phyloP scores from a whole-genome alignment of 2,329 filamentous ascomycete genomes.

The Verticillium albo-atrum region DNA sequence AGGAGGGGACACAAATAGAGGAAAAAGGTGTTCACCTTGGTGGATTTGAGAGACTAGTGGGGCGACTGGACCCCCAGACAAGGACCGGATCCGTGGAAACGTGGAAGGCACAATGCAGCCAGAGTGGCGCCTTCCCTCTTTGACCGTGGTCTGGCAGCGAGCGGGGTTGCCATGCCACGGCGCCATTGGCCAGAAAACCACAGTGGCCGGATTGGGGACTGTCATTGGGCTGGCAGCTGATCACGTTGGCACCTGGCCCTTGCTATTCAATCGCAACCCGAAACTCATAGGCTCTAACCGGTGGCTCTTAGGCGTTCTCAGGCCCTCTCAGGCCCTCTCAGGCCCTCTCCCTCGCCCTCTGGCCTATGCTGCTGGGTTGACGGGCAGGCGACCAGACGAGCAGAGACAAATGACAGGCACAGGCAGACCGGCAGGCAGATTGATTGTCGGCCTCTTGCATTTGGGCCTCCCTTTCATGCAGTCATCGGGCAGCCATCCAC shows the following conservation, averaged over 20 bases:
- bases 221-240: not conserved
- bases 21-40: not conserved
- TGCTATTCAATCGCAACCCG: not conserved
- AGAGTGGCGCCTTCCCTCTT: not conserved
- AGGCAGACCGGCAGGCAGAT: not conserved
- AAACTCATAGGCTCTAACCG: too few species aligned
- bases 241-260: not conserved
- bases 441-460: not conserved
- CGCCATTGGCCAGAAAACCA: not conserved
- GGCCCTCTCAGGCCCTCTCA: too few species aligned
- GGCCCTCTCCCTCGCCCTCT: too few species aligned
- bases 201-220: not conserved
- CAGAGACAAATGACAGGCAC: not conserved
- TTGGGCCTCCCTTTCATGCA: not conserved
- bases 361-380: too few species aligned
- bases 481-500: not conserved
- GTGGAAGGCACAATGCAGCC: not conserved
- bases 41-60: not conserved
- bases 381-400: too few species aligned
- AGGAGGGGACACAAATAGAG: not conserved
- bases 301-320: too few species aligned
- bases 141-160: not conserved
- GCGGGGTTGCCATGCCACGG: not conserved
- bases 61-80: too few species aligned
- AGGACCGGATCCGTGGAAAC: too few species aligned